Evolutionary conservation across 495 filamentous ascomycete species (phyloP), one percentile per base, ranked within the genome.

Genomic region (Baudoinia panamericana): DNA sequence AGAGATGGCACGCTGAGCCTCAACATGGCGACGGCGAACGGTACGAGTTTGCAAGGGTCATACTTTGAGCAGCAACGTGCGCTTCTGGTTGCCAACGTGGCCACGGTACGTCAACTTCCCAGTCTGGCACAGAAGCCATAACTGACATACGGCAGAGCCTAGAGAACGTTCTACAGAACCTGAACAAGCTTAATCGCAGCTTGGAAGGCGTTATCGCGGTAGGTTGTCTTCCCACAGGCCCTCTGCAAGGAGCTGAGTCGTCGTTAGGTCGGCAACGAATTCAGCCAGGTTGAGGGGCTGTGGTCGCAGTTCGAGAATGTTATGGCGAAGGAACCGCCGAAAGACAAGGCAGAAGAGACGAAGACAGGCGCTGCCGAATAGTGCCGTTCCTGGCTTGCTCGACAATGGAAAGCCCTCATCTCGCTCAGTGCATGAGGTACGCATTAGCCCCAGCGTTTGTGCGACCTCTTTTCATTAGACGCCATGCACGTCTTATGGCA

Each of bases 271-370:
- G 90, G 90, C 6, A 95, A 93, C 56, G 90, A 97, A 54, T 96
- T 97, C 57, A 74, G 81, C n/a, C 84, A 82, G 7, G 90, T 97
- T 13, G 90, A 97, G 61, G 84, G 84, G 19, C 70, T 97, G 24
- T 97, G 90, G 90, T 86, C 80, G 24, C 84, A 92, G 44, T 97
- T 97, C 55, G 90, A 97, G 67, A 80, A 79, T 41, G 87, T 95
- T 47, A 96, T 95, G 88, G 84, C 75, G 13, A 80, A 76, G 46
- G 78, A 82, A 27, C 61, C 65, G 0, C 75, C 75, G 46, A 63
- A 62, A 17, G 62, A 56, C 24, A 64, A 65, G 28, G 33, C 27
- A 15, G 42, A 34, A 24, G 37, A 45, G 36, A 34, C 36, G 10
- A 54, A 46, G 23, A 55, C 45, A 19, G 48, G 36, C 15, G 42